These are phyloP conservation scores for Corymbia calophylla DNA, from an alignment of 441 rosid species.

Conservation along the genomic window DNA sequence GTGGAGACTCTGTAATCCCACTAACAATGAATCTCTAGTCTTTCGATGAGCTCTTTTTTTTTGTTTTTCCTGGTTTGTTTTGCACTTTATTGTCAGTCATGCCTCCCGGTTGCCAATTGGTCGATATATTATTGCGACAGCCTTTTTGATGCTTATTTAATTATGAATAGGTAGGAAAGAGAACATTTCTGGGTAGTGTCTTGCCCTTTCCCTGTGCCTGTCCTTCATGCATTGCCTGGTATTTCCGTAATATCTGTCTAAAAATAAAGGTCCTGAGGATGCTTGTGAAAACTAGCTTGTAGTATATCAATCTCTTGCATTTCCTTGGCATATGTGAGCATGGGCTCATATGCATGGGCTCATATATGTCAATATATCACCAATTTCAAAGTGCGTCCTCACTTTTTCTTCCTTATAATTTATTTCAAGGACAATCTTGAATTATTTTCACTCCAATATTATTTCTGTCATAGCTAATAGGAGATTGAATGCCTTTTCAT, in stretches of 20 bases:
- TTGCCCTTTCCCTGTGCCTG: background rate
- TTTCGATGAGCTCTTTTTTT: background rate
- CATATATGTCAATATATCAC: background rate
- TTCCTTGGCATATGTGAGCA: background rate
- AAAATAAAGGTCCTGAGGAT: background rate
- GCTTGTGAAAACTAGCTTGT: background rate
- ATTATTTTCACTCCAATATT: background rate
- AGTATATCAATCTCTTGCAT: background rate
- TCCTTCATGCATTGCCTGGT: background rate
- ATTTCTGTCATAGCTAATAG: background rate
- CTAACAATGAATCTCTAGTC: background rate
- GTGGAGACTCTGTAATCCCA: background rate
- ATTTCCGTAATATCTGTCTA: background rate
- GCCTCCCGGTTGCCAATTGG: background rate
- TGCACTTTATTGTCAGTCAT: background rate
- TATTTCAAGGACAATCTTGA: background rate
- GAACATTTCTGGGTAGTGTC: background rate
- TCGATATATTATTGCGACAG: background rate
- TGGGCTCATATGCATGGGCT: background rate
- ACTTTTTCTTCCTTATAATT: background rate
- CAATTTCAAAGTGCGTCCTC: background rate
- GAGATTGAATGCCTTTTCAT: background rate
- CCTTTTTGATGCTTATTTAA: background rate
- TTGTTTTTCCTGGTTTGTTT: background rate
- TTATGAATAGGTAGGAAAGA: background rate